These are phyloP conservation scores for Trichoderma endophyticum DNA, from an alignment of 2,329 filamentous ascomycete genomes.

Conservation along the genomic window DNA sequence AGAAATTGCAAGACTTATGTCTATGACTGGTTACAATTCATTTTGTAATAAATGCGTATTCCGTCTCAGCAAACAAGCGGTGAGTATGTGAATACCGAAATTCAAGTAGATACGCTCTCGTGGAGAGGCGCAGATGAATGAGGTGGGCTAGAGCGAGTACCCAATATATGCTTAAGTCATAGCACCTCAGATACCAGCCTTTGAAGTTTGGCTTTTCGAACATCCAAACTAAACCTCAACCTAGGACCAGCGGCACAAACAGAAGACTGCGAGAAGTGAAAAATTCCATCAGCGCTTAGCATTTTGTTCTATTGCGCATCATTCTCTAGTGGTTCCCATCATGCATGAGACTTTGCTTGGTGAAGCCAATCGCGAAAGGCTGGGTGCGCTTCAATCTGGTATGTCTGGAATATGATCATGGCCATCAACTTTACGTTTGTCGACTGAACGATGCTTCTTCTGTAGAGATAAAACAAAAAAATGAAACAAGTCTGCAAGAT, in stretches of 20 bases:
- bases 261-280: neutral
- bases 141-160: neutral
- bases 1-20: neutral
- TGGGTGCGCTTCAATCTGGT: neutral
- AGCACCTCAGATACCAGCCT: neutral
- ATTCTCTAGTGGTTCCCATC: neutral
- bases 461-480: neutral
- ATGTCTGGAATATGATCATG: neutral
- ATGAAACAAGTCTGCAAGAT: neutral
- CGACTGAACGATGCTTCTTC: neutral
- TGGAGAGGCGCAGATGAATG: neutral
- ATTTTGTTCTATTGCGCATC: neutral
- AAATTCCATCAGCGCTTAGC: neutral
- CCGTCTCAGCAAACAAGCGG: neutral
- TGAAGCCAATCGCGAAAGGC: constrained; percentile 1
- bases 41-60: neutral
- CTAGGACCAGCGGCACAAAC: neutral
- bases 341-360: constrained; percentile 8
- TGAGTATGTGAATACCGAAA: neutral
- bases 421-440: neutral
- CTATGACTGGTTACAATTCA: neutral
- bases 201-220: neutral
- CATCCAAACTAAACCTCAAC: neutral
- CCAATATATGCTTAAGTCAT: neutral
- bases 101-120: neutral